Evolutionary conservation across 169 alveolate genomes (phyloP), one percentile per base, ranked within the genome.

Genomic region (Plasmodium sp.): DNA sequence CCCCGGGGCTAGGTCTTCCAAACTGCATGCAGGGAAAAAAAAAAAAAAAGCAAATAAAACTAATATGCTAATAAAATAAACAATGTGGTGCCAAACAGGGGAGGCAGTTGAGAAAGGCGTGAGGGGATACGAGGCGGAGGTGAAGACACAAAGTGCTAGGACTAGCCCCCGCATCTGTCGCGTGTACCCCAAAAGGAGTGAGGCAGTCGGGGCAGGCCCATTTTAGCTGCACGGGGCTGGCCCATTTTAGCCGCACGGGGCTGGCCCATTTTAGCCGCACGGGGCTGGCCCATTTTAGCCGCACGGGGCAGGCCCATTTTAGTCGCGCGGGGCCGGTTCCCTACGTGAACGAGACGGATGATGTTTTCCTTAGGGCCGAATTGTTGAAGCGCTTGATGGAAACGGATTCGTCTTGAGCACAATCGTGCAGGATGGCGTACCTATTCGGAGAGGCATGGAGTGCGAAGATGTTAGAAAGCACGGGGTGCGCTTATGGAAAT

Each of bases 401-500:
- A 36, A 86, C 45, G 27, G 93, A 48, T 86, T 67, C 77, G 71
- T 86, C 85, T 86, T 86, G 82, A 22, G 22, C 18, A 18, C 67
- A 18, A 71, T 86, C 93, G 33, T 86, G 93, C 18, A 86, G 93
- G 54, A 86, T 75, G 45, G 85, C 86, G 81, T 75, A 86, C 93
- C 93, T 86, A 58, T 12, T 9, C 0, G 58, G 58, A 14, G 62
- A 9, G 36, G 31, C 54, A 31, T 16, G 5, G 14, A n/a, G 77
- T 67, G 77, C 39, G 5, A 67, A 67, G 12, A 67, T 31, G 77
- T 67, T 67, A 18, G n/a, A 6, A 31, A 27, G 77, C 43, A 22
- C 33, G 77, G 14, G 39, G 39, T 7, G 12, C n/a, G 16, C 12
- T 9, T 67, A 67, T 2, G 77, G 18, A 67, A 67, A 7, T n/a